A percentile compares a stretch with the other conserved stretches of the same genome.
Conservation (phyloP, 2,329 filamentous ascomycete species). For the Paradendryphiella salina region DNA sequence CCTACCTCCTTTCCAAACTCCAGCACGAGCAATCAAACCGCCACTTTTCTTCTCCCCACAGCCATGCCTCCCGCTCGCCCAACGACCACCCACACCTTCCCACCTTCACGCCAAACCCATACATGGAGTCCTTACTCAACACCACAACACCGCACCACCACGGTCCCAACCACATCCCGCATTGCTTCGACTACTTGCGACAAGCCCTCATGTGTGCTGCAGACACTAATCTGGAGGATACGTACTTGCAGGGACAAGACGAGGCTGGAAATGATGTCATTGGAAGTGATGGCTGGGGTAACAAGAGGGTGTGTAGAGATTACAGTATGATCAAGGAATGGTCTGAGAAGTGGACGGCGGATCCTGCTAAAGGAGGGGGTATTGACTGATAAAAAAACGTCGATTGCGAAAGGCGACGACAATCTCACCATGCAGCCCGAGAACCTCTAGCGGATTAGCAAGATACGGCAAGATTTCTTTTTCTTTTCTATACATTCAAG, state of each 20-base stretch:
- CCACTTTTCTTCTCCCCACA: too few relatives aligned
- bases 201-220: slow-evolving; percentile 34
- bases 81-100: neutral
- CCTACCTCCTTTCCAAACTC: slow-evolving; percentile 11
- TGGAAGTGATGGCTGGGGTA: slow-evolving; percentile 21
- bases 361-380: neutral
- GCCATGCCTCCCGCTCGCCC: neutral
- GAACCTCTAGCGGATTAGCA: neutral
- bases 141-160: neutral
- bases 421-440: too few relatives aligned
- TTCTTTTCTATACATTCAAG: too few relatives aligned
- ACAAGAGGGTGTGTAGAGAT: slow-evolving; percentile 30
- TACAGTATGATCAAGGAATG: slow-evolving; percentile 31
- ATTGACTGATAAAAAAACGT: neutral
- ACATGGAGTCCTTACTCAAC: slow-evolving; percentile 4
- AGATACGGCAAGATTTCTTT: too few relatives aligned
- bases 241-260: neutral
- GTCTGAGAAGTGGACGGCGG: slow-evolving; percentile 23
- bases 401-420: too few relatives aligned
- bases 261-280: neutral
- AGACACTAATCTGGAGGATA: slow-evolving; percentile 29
- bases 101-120: slow-evolving; percentile 1
- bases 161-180: slow-evolving; percentile 2
- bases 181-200: slow-evolving; percentile 36
- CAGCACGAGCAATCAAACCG: neutral